Percentiles rank a stretch among this genome's conserved stretches.
These are phyloP conservation scores for Russula sp. DNA, from an alignment of 768 basidiomycete genomes.

Conservation along the genomic window DNA sequence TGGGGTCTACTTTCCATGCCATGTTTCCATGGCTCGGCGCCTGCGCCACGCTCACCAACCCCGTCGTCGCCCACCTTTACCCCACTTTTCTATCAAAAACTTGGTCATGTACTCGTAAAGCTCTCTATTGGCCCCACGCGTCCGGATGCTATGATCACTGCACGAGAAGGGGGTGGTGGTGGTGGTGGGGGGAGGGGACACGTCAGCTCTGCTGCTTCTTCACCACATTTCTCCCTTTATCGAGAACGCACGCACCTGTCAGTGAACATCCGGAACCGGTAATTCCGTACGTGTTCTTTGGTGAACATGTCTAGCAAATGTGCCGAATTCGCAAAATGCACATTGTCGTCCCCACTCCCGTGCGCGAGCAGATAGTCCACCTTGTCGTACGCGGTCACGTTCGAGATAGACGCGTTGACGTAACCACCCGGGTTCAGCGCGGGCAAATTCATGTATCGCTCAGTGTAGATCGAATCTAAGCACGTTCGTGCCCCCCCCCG, in stretches of 20 bases:
- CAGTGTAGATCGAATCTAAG: constrained; percentile 91
- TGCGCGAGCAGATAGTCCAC: constrained; percentile 82
- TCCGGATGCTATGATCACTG: constrained; percentile 75
- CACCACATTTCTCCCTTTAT: background rate
- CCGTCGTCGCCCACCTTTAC: constrained; percentile 64
- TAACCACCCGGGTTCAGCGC: constrained; percentile 79
- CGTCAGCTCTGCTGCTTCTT: background rate
- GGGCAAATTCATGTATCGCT: constrained; percentile 92
- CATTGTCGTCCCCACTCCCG: constrained; percentile 95
- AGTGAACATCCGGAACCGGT: constrained; percentile 93
- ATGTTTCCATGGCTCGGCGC: background rate
- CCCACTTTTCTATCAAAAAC: constrained; percentile 92
- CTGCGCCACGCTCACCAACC: constrained; percentile 38
- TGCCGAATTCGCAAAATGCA: constrained; percentile 89
- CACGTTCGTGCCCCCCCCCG: background rate
- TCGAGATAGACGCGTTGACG: constrained; percentile 77
- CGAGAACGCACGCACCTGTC: constrained; percentile 55
- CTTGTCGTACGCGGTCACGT: constrained; percentile 79
- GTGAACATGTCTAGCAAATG: constrained; percentile 93
- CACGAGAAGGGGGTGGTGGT: no score
- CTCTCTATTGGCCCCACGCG: constrained; percentile 74
- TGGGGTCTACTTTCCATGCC: background rate
- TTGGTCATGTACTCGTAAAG: constrained; percentile 79
- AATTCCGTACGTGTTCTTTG: constrained; percentile 57
- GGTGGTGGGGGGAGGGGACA: background rate